These are phyloP conservation scores for Phaffomyces opuntiae DNA, from an alignment of 805 yeast genomes.

Conservation along the genomic window DNA sequence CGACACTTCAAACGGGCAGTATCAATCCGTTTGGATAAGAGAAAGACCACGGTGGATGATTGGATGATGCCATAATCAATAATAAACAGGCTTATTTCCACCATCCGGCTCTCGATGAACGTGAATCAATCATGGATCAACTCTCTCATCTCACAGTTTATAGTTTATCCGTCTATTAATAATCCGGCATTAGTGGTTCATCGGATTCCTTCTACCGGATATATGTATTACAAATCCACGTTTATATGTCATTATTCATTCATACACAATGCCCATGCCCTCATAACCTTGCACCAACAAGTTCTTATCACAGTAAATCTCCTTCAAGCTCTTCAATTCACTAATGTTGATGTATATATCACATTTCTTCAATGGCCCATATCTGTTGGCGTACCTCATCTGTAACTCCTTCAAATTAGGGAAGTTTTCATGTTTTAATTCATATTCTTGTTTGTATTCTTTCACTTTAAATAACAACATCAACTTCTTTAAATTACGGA, in stretches of 20 bases:
- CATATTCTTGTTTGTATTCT: slow-evolving; percentile 7
- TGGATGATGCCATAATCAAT: too few relatives aligned
- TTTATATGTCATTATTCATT: too few relatives aligned
- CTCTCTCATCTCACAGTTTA: neutral
- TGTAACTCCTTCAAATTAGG: slow-evolving; percentile 9
- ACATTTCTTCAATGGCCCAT: slow-evolving; percentile 16
- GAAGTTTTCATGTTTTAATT: slow-evolving; percentile 4
- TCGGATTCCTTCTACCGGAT: too few relatives aligned
- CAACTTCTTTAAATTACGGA: slow-evolving; percentile 3
- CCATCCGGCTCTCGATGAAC: too few relatives aligned
- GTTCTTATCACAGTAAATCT: slow-evolving; percentile 3
- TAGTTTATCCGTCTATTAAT: neutral
- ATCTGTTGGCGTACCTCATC: slow-evolving; percentile 14
- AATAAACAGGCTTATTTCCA: too few relatives aligned
- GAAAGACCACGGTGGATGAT: too few relatives aligned
- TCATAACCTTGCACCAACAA: neutral
- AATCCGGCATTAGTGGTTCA: too few relatives aligned
- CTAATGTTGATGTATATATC: slow-evolving; percentile 11
- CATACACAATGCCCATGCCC: too few relatives aligned
- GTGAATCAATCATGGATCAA: neutral
- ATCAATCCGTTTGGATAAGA: too few relatives aligned
- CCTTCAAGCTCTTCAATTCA: neutral
- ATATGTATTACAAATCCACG: too few relatives aligned
- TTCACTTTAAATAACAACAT: slow-evolving; percentile 1
- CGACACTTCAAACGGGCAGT: too few relatives aligned